Evolutionary conservation across 192 early-diverging fungal species (phyloP).

Genomic region (Oehlia diaphana): DNA sequence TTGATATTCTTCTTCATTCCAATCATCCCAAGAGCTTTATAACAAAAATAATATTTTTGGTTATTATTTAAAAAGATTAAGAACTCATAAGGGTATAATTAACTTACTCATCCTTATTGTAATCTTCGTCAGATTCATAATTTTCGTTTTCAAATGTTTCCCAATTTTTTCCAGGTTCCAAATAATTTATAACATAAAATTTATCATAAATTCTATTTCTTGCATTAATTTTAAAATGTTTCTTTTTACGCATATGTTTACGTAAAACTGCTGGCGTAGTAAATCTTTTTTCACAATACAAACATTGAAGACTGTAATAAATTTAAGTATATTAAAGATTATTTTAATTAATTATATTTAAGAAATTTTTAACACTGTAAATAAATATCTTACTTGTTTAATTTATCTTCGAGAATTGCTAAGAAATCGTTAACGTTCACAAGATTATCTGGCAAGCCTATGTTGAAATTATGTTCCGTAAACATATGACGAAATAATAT

Average conservation of each 20-base stretch:
- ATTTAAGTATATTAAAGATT: neutral
- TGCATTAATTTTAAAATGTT: slow-evolving; percentile 93
- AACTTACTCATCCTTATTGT: slow-evolving; percentile 58
- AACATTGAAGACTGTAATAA: slow-evolving; percentile 64
- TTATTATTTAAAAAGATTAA: neutral
- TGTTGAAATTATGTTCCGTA: slow-evolving; percentile 90
- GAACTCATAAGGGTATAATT: neutral
- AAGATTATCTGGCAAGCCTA: slow-evolving; percentile 88
- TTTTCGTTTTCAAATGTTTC: slow-evolving; percentile 81
- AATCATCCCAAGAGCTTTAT: slow-evolving; percentile 75
- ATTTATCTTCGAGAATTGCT: slow-evolving; percentile 69
- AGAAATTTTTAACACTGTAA: neutral
- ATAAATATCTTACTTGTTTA: slow-evolving; percentile 50
- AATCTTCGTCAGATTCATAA: slow-evolving; percentile 74
- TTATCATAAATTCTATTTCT: slow-evolving; percentile 89
- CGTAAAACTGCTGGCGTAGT: slow-evolving; percentile 83
- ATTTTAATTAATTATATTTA: neutral
- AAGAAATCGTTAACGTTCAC: slow-evolving; percentile 84
- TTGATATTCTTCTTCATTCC: slow-evolving; percentile 67
- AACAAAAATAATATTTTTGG: neutral
- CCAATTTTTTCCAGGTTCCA: slow-evolving; percentile 91
- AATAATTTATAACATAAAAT: slow-evolving; percentile 93
- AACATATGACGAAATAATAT: slow-evolving; percentile 87
- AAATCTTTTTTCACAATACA: slow-evolving; percentile 95
- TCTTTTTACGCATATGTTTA: slow-evolving; percentile 98